phyloP scores from a whole-genome alignment of 176 grass and related monocot species.

The Eragrostis nindensis region DNA sequence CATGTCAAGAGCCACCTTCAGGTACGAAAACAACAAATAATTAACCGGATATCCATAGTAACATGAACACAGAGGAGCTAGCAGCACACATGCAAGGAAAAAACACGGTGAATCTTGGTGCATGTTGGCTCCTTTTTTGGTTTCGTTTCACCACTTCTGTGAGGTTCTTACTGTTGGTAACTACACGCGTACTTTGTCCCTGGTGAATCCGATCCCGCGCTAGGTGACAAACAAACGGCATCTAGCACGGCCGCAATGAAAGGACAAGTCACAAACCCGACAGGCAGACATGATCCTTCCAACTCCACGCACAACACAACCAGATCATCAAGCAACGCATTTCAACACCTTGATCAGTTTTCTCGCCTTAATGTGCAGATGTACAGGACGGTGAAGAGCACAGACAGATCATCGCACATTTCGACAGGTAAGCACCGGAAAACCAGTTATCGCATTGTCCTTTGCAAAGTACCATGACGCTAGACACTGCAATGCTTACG shows the following conservation, averaged over 20 bases:
- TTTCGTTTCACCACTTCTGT: conserved; percentile 33
- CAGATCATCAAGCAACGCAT: not conserved
- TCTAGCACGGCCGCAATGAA: conserved; percentile 31
- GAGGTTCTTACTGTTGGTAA: conserved; percentile 52
- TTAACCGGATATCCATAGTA: too few species aligned
- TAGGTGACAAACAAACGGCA: conserved; percentile 61
- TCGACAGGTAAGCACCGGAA: conserved; percentile 15
- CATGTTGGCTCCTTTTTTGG: conserved; percentile 41
- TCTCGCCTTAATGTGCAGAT: conserved; percentile 57
- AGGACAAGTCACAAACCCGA: conserved; percentile 4
- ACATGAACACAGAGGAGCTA: conserved; percentile 37
- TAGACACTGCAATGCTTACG: not conserved
- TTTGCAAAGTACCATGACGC: not conserved
- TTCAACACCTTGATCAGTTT: not conserved
- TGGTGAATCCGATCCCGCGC: conserved; percentile 46
- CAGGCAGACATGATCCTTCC: not conserved
- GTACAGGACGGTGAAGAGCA: conserved; percentile 97
- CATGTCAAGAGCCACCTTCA: conserved; percentile 99
- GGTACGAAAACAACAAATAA: conserved; percentile 45
- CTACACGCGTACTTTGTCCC: conserved; percentile 44
- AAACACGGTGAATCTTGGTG: conserved; percentile 30
- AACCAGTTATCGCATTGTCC: not conserved
- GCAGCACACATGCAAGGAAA: conserved; percentile 3
- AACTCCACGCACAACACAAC: not conserved
- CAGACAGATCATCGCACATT: conserved; percentile 63